phyloP scores from a whole-genome alignment of 331 rosid genomes.

The Saraca asoca region DNA sequence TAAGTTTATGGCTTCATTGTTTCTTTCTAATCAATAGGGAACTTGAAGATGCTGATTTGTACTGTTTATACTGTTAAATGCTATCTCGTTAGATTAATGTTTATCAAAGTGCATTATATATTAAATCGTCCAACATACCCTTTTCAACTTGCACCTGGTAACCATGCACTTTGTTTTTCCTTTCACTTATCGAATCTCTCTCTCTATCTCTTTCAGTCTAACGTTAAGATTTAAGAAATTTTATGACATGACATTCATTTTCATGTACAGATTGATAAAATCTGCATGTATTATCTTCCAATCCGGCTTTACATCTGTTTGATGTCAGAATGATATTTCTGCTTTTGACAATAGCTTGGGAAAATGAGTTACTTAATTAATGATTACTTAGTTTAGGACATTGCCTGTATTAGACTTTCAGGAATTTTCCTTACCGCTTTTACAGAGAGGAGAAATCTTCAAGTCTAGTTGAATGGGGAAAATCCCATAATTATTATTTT shows the following conservation, averaged over 20 bases:
- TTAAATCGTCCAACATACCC: background rate
- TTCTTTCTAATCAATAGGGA: background rate
- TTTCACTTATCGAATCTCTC: background rate
- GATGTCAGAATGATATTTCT: background rate
- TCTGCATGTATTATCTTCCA: background rate
- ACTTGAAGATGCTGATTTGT: background rate
- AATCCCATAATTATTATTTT: background rate
- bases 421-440: background rate
- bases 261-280: background rate
- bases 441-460: background rate
- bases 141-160: constrained; percentile 5
- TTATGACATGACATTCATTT: no score
- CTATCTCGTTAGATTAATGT: background rate
- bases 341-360: background rate
- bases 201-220: background rate
- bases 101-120: background rate
- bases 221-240: no score
- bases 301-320: background rate
- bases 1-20: constrained; percentile 43
- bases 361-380: background rate
- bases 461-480: constrained; percentile 17
- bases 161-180: background rate
- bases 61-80: background rate
- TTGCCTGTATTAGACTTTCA: background rate
- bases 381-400: background rate